Conservation (phyloP, 2,329 filamentous ascomycete species). For the Fonsecaea pugnacius region DNA sequence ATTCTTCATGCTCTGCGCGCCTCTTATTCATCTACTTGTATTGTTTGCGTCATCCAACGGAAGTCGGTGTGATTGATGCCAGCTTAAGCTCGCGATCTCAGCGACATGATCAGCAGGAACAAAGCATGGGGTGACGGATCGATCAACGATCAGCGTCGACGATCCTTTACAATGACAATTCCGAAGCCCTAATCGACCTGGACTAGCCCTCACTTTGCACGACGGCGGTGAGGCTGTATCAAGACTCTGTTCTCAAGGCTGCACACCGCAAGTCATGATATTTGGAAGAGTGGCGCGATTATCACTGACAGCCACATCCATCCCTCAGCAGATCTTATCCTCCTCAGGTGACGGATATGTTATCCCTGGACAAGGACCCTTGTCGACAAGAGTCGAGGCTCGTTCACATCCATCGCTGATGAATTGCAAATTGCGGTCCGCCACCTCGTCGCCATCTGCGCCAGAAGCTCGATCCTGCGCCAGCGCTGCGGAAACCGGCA, state of each 20-base stretch:
- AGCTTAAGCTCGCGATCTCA: neutral
- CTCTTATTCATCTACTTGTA: neutral
- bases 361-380: neutral
- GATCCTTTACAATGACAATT: neutral
- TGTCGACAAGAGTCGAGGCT: neutral
- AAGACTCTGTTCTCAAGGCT: neutral
- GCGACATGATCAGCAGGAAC: conserved; percentile 2
- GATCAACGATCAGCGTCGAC: neutral
- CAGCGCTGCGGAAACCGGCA: neutral
- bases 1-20: neutral
- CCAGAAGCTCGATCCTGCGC: neutral
- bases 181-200: neutral
- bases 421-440: neutral
- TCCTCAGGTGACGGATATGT: neutral
- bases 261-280: neutral
- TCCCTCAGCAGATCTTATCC: neutral
- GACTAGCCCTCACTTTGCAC: neutral
- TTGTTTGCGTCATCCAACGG: neutral
- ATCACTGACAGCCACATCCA: neutral
- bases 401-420: neutral
- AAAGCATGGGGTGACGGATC: neutral
- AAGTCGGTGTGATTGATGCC: neutral
- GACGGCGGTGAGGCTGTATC: neutral
- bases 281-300: neutral
- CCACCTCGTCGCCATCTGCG: neutral